phyloP scores from a whole-genome alignment of 768 basidiomycete genomes.

The Boletus coccyginus region DNA sequence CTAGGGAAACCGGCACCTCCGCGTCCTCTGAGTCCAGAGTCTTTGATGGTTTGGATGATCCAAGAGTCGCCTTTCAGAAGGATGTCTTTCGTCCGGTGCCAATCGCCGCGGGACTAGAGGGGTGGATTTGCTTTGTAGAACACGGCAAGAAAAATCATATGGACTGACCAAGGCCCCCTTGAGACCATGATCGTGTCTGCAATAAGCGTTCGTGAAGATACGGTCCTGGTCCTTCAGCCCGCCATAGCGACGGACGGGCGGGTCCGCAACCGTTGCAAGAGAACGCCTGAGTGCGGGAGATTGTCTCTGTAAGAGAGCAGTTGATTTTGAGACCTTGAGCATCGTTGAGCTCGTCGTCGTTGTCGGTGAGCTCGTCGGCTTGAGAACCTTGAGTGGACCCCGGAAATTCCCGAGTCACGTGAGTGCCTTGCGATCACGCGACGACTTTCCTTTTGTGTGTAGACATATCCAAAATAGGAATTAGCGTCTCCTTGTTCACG shows the following conservation, averaged over 20 bases:
- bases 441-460: constrained; percentile 1
- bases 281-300: constrained; percentile 18
- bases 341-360: constrained; percentile 18
- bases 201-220: constrained; percentile 90
- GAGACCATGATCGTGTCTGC: constrained; percentile 84
- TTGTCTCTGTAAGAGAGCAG: constrained; percentile 20
- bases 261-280: constrained; percentile 74
- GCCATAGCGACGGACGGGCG: constrained; percentile 90
- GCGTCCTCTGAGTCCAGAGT: constrained; percentile 91
- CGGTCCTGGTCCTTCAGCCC: constrained; percentile 94
- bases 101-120: constrained; percentile 84
- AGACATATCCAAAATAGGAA: constrained; percentile 13
- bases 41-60: constrained; percentile 96
- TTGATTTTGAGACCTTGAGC: constrained; percentile 29
- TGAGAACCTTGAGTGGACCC: neutral
- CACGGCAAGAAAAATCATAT: neutral
- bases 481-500: constrained; percentile 11
- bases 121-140: neutral
- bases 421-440: neutral
- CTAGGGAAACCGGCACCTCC: constrained; percentile 97
- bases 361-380: constrained; percentile 4
- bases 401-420: constrained; percentile 24
- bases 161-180: constrained; percentile 80
- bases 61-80: constrained; percentile 92
- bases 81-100: constrained; percentile 98